Evolutionary conservation across 441 rosid genomes (phyloP), one percentile per base, ranked within the genome.

Genomic region (Melastoma candidum): DNA sequence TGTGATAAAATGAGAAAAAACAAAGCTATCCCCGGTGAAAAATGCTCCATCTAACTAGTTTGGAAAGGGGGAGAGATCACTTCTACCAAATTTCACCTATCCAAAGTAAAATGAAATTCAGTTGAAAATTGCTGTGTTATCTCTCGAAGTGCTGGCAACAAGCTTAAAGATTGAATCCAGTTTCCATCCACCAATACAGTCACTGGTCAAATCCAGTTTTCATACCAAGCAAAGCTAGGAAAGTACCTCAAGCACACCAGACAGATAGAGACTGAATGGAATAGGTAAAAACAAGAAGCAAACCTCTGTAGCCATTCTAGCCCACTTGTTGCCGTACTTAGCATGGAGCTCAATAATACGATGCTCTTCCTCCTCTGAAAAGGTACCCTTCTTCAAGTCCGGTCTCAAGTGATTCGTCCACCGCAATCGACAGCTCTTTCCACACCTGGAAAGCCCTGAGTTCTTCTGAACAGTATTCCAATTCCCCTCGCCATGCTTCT

Each of bases 291-390:
- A 52, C 24, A 25, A 14, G 8, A 27, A 11, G 48, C 27, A 32
- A 36, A 68, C 72, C 72, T 68, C 61, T 14, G 64, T 48, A 56
- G 68, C 68, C 68, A 68, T 68, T 50, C 64, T 54, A 63, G 72
- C 68, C 72, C 72, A 68, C 47, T 68, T 68, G 51, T 63, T 68
- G 1, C 72, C 72, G 54, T 63, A 54, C 32, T 44, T 55, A 0
- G 72, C 68, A 48, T 68, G 72, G 43, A 61, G 66, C 36, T 58
- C 63, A 12, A 64, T 60, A 12, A 61, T 65, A 8, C 17, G 54
- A 7, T 60, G 53, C 52, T 70, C 74, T 47, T 70, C 70, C 14
- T 61, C 70, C 1, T 44, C 25, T 11, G 56, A 64, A 51, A 61
- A 58, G 1, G 57, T 50, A 47, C 68, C 70, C 12, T 65, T 66